Percentiles rank a stretch among this genome's conserved stretches.
phyloP scores from a whole-genome alignment of 805 yeast species.

The Monosporozyma aerobia region DNA sequence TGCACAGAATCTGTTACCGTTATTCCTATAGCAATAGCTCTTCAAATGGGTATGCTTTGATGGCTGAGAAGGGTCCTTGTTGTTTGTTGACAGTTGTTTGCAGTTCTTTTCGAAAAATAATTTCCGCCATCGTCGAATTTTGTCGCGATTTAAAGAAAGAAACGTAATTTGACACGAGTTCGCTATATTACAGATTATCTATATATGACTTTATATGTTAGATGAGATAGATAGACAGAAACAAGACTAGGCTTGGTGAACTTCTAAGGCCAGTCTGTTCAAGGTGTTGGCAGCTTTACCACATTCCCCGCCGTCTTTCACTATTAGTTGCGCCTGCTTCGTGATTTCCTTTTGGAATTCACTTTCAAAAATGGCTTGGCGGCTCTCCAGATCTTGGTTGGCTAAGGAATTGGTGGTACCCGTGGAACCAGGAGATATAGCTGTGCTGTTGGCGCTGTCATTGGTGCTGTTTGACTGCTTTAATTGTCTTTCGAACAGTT shows the following conservation, averaged over 20 bases:
- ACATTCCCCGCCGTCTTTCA: constrained; percentile 66
- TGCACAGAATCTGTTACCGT: constrained; percentile 4
- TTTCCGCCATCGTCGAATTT: neutral
- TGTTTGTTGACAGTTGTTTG: neutral
- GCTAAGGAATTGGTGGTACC: constrained; percentile 5
- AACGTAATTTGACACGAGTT: neutral
- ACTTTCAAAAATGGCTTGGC: constrained; percentile 37
- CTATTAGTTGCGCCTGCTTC: constrained; percentile 40
- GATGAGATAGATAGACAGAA: neutral
- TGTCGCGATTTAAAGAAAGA: neutral
- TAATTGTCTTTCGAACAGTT: constrained; percentile 42
- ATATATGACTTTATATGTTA: neutral
- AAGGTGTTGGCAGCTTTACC: constrained; percentile 42
- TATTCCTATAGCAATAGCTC: neutral
- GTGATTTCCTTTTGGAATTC: constrained; percentile 41
- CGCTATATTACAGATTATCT: neutral
- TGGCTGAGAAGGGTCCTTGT: neutral
- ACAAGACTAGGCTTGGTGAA: neutral
- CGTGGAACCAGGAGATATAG: neutral
- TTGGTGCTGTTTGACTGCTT: constrained; percentile 17
- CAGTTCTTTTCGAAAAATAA: neutral
- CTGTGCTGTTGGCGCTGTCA: neutral
- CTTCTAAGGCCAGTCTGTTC: constrained; percentile 11
- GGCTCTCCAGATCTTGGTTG: constrained; percentile 20
- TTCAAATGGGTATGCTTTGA: neutral